Evolutionary conservation across 345 rosid genomes (phyloP).

Genomic region (Citrus medica): DNA sequence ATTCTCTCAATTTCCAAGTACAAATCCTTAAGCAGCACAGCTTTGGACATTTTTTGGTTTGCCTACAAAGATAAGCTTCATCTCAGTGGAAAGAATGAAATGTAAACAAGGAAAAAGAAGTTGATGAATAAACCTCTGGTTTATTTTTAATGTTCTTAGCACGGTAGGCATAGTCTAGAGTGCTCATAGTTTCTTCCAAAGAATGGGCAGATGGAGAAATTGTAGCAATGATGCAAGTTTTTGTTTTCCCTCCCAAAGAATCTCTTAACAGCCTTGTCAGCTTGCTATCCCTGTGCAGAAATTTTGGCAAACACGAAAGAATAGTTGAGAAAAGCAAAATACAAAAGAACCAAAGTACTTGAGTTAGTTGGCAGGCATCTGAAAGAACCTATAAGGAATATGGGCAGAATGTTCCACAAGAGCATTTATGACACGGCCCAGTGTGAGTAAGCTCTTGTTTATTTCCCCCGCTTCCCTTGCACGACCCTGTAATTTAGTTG

Average conservation of each 20-base stretch:
- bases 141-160: conserved; percentile 92
- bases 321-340: not conserved
- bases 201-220: conserved; percentile 86
- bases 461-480: conserved; percentile 99
- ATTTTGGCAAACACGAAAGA: conserved; percentile 1
- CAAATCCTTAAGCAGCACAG: conserved; percentile 82
- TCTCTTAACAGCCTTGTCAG: conserved; percentile 92
- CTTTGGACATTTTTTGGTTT: conserved; percentile 84
- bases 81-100: conserved; percentile 10
- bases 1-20: conserved; percentile 83
- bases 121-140: conserved; percentile 67
- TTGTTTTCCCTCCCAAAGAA: conserved; percentile 93
- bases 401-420: conserved; percentile 96
- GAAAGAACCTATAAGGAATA: conserved; percentile 78
- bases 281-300: conserved; percentile 76
- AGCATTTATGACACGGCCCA: conserved; percentile 96
- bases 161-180: conserved; percentile 87
- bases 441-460: conserved; percentile 91
- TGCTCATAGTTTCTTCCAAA: conserved; percentile 89
- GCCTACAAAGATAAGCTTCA: conserved; percentile 50
- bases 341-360: conserved; percentile 4
- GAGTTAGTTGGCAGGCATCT: not conserved
- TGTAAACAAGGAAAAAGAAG: conserved; percentile 3
- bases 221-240: conserved; percentile 95
- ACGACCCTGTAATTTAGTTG: conserved; percentile 52